These are phyloP conservation scores for Oryza coarctata DNA, from an alignment of 176 grass and related monocot species.

Conservation along the genomic window DNA sequence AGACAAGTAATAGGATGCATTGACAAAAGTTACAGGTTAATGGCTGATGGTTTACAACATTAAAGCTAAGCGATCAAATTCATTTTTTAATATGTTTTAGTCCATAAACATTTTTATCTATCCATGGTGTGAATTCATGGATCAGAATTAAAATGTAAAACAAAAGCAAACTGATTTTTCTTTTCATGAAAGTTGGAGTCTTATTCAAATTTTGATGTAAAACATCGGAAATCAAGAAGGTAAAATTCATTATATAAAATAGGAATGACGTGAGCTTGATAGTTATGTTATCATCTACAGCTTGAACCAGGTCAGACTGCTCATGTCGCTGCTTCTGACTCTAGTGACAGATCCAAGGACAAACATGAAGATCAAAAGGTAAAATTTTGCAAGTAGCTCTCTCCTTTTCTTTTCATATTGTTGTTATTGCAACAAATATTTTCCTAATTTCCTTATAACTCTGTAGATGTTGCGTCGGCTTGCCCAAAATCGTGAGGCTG, in stretches of 20 bases:
- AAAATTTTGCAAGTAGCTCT: constrained; percentile 21
- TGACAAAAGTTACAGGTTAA: neutral
- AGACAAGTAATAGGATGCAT: neutral
- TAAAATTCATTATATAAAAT: neutral
- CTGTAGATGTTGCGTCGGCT: constrained; percentile 74
- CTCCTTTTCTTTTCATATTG: neutral
- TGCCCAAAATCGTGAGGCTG: constrained; percentile 98
- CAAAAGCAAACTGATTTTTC: neutral
- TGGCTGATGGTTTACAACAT: neutral
- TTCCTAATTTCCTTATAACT: constrained; percentile 43
- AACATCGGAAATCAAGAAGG: neutral
- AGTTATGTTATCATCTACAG: constrained; percentile 47
- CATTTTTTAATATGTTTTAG: neutral
- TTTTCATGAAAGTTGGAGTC: neutral
- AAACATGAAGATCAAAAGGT: constrained; percentile 87
- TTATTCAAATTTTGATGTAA: neutral
- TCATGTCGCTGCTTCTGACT: constrained; percentile 60
- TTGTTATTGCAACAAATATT: constrained; percentile 1
- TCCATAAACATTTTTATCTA: neutral
- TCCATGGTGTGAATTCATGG: neutral
- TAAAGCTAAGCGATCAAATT: constrained; percentile 1
- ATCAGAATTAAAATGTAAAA: neutral
- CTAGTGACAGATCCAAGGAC: constrained; percentile 90
- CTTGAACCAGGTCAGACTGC: constrained; percentile 55
- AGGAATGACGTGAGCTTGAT: constrained; percentile 33